Evolutionary conservation across 2,329 filamentous ascomycete genomes (phyloP).

Genomic region (Scedosporium apiospermum): DNA sequence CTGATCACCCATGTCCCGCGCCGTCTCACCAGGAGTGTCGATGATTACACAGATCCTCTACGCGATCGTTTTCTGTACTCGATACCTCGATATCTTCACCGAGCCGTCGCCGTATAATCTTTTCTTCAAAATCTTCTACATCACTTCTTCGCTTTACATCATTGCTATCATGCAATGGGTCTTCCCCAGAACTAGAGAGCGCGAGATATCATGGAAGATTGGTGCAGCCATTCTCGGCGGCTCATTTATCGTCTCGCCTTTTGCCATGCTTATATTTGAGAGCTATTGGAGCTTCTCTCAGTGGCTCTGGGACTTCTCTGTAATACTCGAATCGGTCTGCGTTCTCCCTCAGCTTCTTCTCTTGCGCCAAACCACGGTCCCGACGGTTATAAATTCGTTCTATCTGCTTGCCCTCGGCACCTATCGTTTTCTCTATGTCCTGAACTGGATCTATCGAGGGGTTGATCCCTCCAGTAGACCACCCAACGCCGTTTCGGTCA

Average conservation of each 20-base stretch:
- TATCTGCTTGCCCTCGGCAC: constrained; percentile 82
- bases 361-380: constrained; percentile 87
- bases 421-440: constrained; percentile 80
- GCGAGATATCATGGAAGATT: constrained; percentile 89
- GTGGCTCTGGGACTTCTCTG: constrained; percentile 80
- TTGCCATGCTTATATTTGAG: constrained; percentile 62
- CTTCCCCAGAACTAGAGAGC: constrained; percentile 79
- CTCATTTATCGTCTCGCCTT: constrained; percentile 58
- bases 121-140: constrained; percentile 84
- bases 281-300: constrained; percentile 41
- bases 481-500: constrained; percentile 63
- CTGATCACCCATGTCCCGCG: neutral
- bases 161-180: constrained; percentile 79
- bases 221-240: constrained; percentile 59
- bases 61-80: constrained; percentile 71
- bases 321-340: constrained; percentile 84
- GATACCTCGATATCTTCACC: constrained; percentile 75
- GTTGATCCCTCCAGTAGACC: constrained; percentile 47
- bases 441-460: constrained; percentile 78
- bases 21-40: constrained; percentile 57
- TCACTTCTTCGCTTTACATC: constrained; percentile 75
- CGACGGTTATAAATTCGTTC: constrained; percentile 93
- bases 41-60: constrained; percentile 88
- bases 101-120: constrained; percentile 57
- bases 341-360: constrained; percentile 86